These are phyloP conservation scores for Leishmania major DNA, from an alignment of 208 protist species.

Conservation along the genomic window DNA sequence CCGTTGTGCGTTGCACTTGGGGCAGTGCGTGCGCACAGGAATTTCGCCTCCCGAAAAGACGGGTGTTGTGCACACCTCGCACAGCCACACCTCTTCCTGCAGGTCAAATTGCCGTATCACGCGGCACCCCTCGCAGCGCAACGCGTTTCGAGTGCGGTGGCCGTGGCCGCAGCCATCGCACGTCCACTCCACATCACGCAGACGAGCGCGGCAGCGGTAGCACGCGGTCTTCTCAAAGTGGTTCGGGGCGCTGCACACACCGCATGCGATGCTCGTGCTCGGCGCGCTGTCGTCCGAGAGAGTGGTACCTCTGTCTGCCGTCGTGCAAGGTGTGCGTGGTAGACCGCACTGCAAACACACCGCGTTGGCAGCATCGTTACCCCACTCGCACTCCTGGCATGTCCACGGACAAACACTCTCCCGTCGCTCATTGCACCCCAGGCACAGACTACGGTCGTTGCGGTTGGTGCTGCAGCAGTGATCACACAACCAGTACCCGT, in stretches of 20 bases:
- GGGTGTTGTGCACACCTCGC: conserved; percentile 69
- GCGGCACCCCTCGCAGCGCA: conserved; percentile 50
- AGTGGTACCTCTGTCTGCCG: conserved; percentile 13
- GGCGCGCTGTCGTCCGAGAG: not conserved
- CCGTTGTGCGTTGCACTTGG: conserved; percentile 48
- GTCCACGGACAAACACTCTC: conserved; percentile 42
- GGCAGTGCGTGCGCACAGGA: conserved; percentile 51
- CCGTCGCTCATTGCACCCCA: conserved; percentile 62
- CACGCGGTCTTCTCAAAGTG: conserved; percentile 41
- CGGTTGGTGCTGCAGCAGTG: conserved; percentile 78
- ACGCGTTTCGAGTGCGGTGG: conserved; percentile 29
- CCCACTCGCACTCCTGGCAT: conserved; percentile 46
- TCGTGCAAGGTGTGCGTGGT: conserved; percentile 31
- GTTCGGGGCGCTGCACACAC: conserved; percentile 66
- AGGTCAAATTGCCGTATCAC: conserved; percentile 50
- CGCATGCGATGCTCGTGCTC: conserved; percentile 34
- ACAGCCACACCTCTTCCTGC: conserved; percentile 71
- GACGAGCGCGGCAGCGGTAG: conserved; percentile 69
- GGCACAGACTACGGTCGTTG: conserved; percentile 43
- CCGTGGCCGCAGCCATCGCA: conserved; percentile 46
- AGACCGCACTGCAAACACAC: conserved; percentile 53
- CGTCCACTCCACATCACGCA: conserved; percentile 51
- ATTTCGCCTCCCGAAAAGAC: conserved; percentile 69
- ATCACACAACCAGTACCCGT: conserved; percentile 78
- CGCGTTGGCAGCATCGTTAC: conserved; percentile 37